Evolutionary conservation across 768 basidiomycete genomes (phyloP).

Genomic region (Pholiota microspora): DNA sequence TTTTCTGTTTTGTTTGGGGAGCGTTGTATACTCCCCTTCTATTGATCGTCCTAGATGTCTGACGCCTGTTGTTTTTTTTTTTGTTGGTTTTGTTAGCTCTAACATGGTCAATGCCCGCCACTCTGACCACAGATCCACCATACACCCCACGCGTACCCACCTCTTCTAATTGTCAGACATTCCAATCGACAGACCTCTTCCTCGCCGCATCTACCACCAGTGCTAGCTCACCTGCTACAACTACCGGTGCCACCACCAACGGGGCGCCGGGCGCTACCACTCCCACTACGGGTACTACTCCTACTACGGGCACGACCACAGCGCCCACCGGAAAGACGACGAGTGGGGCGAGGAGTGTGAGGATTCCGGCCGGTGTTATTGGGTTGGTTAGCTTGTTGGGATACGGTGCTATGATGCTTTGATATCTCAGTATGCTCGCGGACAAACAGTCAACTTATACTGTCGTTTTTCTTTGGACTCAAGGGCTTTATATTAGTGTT

Average conservation of each 20-base stretch:
- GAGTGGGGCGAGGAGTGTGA: not conserved
- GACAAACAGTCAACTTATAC: no score
- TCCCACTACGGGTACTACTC: not conserved
- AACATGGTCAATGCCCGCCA: conserved; percentile 16
- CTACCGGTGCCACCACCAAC: not conserved
- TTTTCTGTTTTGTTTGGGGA: no score
- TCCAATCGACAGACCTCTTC: conserved; percentile 28
- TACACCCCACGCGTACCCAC: conserved; percentile 37
- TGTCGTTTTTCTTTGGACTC: no score
- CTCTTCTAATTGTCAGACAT: conserved; percentile 34
- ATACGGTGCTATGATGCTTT: not conserved
- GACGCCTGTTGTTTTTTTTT: not conserved
- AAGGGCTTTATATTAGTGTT: no score
- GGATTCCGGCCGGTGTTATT: not conserved
- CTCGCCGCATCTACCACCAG: conserved; percentile 7
- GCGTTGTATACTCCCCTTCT: no score
- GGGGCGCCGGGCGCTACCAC: not conserved
- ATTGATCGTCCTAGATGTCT: not conserved
- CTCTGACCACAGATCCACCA: conserved; percentile 27
- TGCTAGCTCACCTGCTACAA: not conserved
- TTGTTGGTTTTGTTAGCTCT: conserved; percentile 11
- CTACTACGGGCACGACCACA: not conserved
- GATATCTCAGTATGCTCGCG: no score
- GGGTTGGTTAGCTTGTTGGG: not conserved
- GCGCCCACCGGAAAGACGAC: not conserved